Evolutionary conservation across 2,329 filamentous ascomycete species (phyloP).

Genomic region (Pseudogymnoascus sp.): DNA sequence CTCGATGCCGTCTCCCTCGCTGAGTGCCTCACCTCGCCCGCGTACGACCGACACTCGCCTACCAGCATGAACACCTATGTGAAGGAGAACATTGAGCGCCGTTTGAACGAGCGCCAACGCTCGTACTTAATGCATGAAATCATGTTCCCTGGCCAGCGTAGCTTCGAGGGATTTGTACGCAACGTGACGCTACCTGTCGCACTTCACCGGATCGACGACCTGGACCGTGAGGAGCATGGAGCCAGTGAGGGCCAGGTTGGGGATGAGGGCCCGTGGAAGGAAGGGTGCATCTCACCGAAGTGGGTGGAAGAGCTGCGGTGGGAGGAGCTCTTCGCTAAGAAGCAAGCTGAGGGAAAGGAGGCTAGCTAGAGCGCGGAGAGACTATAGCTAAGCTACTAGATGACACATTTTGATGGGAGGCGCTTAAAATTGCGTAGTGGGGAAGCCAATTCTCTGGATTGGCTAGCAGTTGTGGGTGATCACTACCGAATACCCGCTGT

Average conservation of each 20-base stretch:
- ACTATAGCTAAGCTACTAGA: neutral
- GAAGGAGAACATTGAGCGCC: conserved; percentile 21
- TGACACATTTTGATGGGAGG: neutral
- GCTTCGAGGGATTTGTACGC: conserved; percentile 21
- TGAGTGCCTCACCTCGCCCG: conserved; percentile 15
- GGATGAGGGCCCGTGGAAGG: neutral
- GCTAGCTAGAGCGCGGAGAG: neutral
- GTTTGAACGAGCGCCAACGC: conserved; percentile 20
- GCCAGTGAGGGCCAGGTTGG: neutral
- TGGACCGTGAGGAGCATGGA: neutral
- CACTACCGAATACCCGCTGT: too few relatives aligned
- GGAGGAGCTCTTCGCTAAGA: neutral
- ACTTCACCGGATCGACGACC: neutral
- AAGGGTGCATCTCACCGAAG: neutral
- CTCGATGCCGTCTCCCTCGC: conserved; percentile 23
- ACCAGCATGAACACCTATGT: conserved; percentile 15
- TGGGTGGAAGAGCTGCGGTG: neutral
- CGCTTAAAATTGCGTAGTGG: too few relatives aligned
- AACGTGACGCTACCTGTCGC: conserved; percentile 6
- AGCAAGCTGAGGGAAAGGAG: neutral
- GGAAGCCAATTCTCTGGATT: too few relatives aligned
- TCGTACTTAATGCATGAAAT: conserved; percentile 21
- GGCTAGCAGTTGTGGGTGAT: too few relatives aligned
- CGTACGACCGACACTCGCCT: conserved; percentile 8
- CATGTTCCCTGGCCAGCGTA: conserved; percentile 22